Conservation (phyloP, 169 alveolate species). For the Eimeria maxima region DNA sequence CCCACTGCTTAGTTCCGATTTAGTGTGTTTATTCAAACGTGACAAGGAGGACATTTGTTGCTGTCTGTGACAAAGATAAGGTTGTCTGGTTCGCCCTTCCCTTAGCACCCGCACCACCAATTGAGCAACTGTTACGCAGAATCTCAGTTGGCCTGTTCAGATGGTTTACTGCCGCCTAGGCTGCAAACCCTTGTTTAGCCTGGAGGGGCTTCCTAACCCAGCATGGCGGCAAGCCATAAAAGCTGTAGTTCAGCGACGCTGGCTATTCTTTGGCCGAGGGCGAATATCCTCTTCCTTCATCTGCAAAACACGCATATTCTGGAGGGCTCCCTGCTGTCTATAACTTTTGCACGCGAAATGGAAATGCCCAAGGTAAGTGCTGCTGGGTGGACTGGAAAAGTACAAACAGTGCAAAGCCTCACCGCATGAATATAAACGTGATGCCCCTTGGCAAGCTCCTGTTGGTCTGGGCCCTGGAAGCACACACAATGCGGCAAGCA, state of each 20-base stretch:
- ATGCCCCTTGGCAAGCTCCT: conserved; percentile 80
- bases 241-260: conserved; percentile 70
- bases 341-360: not conserved
- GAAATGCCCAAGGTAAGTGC: not conserved
- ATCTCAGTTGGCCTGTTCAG: not conserved
- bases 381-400: no score
- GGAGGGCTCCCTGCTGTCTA: not conserved
- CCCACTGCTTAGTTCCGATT: not conserved
- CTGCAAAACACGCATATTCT: not conserved
- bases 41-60: not conserved
- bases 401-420: not conserved
- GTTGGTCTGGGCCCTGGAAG: conserved; percentile 82
- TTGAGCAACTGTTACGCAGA: not conserved
- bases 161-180: not conserved
- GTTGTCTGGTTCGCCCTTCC: not conserved
- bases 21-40: not conserved
- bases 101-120: not conserved
- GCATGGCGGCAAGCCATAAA: not conserved
- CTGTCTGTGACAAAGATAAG: not conserved
- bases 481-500: not conserved
- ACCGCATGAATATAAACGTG: conserved; percentile 79
- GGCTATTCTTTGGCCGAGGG: conserved; percentile 78
- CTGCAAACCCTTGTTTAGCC: not conserved
- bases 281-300: conserved; percentile 81
- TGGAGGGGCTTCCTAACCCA: not conserved